Conservation (phyloP, 192 early-diverging fungal genomes). For the Umbelopsis isabellina region DNA sequence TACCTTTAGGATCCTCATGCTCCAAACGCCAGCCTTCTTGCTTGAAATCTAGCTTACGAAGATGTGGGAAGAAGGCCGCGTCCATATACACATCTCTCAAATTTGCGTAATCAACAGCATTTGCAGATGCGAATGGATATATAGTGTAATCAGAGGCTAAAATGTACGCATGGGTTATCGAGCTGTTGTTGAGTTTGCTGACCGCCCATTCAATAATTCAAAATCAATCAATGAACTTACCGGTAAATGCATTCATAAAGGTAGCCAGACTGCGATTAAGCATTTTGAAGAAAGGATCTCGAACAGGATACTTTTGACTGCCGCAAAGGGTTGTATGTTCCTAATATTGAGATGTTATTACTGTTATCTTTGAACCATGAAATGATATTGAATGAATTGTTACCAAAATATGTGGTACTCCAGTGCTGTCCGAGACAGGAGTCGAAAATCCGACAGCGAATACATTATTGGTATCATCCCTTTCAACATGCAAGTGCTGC, state of each 20-base stretch:
- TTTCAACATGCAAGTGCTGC: slow-evolving; percentile 84
- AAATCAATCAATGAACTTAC: slow-evolving; percentile 41
- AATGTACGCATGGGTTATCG: not conserved
- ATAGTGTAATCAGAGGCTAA: slow-evolving; percentile 80
- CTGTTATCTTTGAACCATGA: not conserved
- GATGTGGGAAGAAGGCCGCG: slow-evolving; percentile 79
- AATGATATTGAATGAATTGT: not conserved
- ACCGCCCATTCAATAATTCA: no score
- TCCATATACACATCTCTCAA: slow-evolving; percentile 92
- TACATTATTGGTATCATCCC: slow-evolving; percentile 91
- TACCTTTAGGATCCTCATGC: slow-evolving; percentile 68
- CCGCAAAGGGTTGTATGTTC: slow-evolving; percentile 97
- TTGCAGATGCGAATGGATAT: slow-evolving; percentile 94
- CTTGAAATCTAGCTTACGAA: slow-evolving; percentile 83
- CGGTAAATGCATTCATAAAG: slow-evolving; percentile 97
- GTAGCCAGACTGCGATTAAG: slow-evolving; percentile 92
- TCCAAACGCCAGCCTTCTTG: slow-evolving; percentile 97
- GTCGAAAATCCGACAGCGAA: slow-evolving; percentile 94
- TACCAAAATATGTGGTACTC: slow-evolving; percentile 89
- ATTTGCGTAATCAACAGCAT: slow-evolving; percentile 87
- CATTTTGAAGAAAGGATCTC: slow-evolving; percentile 99
- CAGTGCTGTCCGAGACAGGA: slow-evolving; percentile 77
- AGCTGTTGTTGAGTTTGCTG: not conserved
- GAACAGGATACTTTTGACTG: slow-evolving; percentile 82
- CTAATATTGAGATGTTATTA: slow-evolving; percentile 22